Evolutionary conservation across 106 monocot genomes (phyloP), one percentile per base, ranked within the genome.

Genomic region (Dendrobium chrysotoxum): DNA sequence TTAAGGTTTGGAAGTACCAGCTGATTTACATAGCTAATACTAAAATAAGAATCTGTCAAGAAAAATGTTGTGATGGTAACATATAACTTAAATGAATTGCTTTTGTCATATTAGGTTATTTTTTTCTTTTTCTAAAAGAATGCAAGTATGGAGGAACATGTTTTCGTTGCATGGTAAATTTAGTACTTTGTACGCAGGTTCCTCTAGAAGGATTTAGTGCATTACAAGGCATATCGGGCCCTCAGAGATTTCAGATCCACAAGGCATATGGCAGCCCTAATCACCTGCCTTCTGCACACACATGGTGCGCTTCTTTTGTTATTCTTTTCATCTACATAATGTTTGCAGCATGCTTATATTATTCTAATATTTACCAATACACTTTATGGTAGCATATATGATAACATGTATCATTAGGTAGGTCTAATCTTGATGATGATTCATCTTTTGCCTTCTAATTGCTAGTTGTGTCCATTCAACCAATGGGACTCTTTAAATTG

Each of bases 171-270:
- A 20, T 76, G 76, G 46, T 77, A 12, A 30, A n/a, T 38, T 58
- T 75, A 44, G 20, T 75, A n/a, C 44, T 76, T 20, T 61, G 40
- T 57, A 42, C 58, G 45, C 88, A 98, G 98, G 99, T 99, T 31
- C 99, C 99, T 40, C 75, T 99, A 84, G 99, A 99, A 84, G 99
- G 99, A 76, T 99, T 99, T 74, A 93, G 91, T 77, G 99, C 99
- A 40, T 88, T 99, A 28, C 99, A 99, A 87, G 99, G 99, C 39
- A 99, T 99, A 41, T 99, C 99, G 18, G 99, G 99, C 13, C 84
- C 95, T 0, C 99, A 99, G 79, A 91, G 87, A 78, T 99, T 99
- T 79, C 99, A 99, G 87, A 91, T 99, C 54, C 99, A 99, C 87
- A 99, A 99, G 82, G 99, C 99, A 26, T 99, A 99, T 84, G 95